phyloP scores from a whole-genome alignment of 306 rosid species.

The Malus sylvestris region DNA sequence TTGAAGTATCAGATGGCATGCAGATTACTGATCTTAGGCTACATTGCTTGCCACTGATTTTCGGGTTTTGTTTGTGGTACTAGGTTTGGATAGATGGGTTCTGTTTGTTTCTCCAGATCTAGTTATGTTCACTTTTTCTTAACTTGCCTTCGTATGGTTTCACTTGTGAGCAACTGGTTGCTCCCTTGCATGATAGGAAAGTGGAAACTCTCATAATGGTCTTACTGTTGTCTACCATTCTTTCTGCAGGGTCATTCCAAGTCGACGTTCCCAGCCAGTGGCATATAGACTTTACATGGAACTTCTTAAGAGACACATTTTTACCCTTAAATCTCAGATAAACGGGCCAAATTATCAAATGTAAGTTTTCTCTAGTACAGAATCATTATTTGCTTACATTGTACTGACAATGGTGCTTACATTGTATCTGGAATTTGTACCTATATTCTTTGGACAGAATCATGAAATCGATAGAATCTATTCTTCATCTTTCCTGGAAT shows the following conservation, averaged over 20 bases:
- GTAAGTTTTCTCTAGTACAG: slow-evolving; percentile 34
- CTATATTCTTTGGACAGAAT: slow-evolving; percentile 47
- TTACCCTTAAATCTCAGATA: slow-evolving; percentile 63
- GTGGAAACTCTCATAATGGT: neutral
- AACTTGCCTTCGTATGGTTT: neutral
- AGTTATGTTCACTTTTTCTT: neutral
- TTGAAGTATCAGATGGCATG: neutral
- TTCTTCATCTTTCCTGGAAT: slow-evolving; percentile 62
- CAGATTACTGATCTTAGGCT: neutral
- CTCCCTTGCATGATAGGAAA: neutral
- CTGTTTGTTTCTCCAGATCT: neutral
- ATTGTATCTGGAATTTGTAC: slow-evolving; percentile 18
- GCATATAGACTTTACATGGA: slow-evolving; percentile 86
- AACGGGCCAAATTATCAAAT: slow-evolving; percentile 49
- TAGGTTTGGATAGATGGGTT: neutral
- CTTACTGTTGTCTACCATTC: neutral
- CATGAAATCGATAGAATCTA: slow-evolving; percentile 67
- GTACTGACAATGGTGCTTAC: neutral
- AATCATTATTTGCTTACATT: neutral
- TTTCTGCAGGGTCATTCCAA: slow-evolving; percentile 74
- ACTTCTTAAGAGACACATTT: slow-evolving; percentile 67
- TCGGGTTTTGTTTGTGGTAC: neutral
- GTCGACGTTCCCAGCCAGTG: slow-evolving; percentile 63
- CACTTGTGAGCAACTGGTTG: neutral
- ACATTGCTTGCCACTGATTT: neutral